phyloP scores from a whole-genome alignment of 768 basidiomycete genomes.

The Psilocybe azurescens region DNA sequence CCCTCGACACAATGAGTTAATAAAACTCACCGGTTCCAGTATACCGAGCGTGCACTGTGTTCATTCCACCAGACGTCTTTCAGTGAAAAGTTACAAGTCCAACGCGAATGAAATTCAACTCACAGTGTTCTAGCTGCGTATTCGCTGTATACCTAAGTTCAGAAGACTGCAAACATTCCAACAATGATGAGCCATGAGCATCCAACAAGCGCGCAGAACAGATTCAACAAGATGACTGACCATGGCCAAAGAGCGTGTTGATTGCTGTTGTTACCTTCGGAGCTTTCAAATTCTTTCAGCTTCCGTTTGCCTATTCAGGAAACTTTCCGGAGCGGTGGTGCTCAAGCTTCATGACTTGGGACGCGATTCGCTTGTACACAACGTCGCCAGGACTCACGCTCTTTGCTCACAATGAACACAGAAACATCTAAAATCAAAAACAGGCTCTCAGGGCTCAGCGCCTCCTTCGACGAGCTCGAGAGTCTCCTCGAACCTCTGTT shows the following conservation, averaged over 20 bases:
- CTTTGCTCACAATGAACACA: conserved; percentile 41
- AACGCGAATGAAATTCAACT: conserved; percentile 35
- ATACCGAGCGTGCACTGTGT: conserved; percentile 90
- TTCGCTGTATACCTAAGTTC: conserved; percentile 96
- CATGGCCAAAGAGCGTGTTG: conserved; percentile 44
- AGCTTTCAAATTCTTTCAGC: conserved; percentile 19
- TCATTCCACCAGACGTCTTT: conserved; percentile 19
- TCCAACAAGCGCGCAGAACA: conserved; percentile 13
- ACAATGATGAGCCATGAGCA: conserved; percentile 11
- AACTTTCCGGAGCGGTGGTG: conserved; percentile 1
- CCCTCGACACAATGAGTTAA: conserved; percentile 7
- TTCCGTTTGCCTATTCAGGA: conserved; percentile 17
- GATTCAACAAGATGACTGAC: conserved; percentile 35
- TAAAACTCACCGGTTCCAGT: conserved; percentile 84
- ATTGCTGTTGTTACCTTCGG: conserved; percentile 32
- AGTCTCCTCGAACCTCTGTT: conserved; percentile 68
- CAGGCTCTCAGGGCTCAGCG: conserved; percentile 52
- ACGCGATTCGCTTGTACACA: not conserved
- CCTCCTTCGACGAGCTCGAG: conserved; percentile 75
- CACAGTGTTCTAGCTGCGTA: conserved; percentile 93
- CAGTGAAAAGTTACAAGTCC: conserved; percentile 7
- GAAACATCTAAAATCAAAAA: conserved; percentile 51
- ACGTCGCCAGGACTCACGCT: not conserved
- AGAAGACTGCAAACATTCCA: conserved; percentile 61
- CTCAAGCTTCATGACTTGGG: not conserved